Evolutionary conservation across 345 rosid genomes (phyloP).

Genomic region (Citrus mangshanensis): DNA sequence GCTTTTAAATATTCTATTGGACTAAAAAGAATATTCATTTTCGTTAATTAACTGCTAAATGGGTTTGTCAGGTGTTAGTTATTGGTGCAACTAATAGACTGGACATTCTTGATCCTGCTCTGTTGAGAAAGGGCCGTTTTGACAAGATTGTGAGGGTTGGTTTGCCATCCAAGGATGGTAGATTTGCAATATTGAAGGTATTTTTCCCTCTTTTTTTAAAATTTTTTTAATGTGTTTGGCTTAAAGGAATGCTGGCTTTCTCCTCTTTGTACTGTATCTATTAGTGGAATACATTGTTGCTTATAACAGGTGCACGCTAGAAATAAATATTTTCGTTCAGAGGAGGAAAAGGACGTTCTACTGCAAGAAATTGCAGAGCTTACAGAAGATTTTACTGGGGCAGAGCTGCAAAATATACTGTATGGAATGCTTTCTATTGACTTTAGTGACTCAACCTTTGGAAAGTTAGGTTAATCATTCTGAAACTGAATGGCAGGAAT

Average conservation of each 20-base stretch:
- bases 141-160: constrained; percentile 96
- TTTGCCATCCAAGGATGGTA: constrained; percentile 87
- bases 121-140: constrained; percentile 94
- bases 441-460: not conserved
- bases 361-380: constrained; percentile 78
- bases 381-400: constrained; percentile 91
- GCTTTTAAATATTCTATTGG: constrained; percentile 12
- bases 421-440: constrained; percentile 21
- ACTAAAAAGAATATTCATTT: constrained; percentile 2
- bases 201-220: not conserved
- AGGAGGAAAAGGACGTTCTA: constrained; percentile 68
- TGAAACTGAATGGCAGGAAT: constrained; percentile 51
- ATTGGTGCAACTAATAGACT: constrained; percentile 97
- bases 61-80: constrained; percentile 69
- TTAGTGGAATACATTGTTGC: constrained; percentile 14
- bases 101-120: constrained; percentile 96
- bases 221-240: not conserved
- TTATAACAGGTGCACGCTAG: constrained; percentile 82
- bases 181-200: constrained; percentile 90
- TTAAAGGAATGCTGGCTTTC: constrained; percentile 4
- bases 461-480: constrained; percentile 23
- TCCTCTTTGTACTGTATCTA: constrained; percentile 2
- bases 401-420: constrained; percentile 97
- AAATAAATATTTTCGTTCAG: constrained; percentile 83
- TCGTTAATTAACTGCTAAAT: constrained; percentile 19